Evolutionary conservation across 805 yeast genomes (phyloP).

Genomic region (Spathaspora girioi): DNA sequence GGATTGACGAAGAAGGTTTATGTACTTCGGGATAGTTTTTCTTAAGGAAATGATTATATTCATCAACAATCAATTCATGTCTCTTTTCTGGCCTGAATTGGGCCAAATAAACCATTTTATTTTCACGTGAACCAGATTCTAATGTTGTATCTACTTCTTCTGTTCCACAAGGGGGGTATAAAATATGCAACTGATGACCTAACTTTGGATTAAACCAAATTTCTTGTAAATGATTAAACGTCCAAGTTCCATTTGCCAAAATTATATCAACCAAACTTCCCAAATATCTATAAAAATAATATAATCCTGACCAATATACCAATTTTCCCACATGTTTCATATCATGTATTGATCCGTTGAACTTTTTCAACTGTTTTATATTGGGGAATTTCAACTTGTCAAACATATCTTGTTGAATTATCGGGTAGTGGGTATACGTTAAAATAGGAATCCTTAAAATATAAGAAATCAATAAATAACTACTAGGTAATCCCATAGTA

Average conservation of each 20-base stretch:
- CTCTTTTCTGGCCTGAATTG: constrained; percentile 96
- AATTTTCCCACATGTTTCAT: constrained; percentile 25
- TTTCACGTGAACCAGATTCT: constrained; percentile 27
- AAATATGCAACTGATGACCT: constrained; percentile 35
- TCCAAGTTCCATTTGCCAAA: constrained; percentile 89
- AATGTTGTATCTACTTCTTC: constrained; percentile 26
- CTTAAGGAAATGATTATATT: constrained; percentile 56
- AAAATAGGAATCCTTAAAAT: constrained; percentile 69
- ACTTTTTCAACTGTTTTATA: not conserved
- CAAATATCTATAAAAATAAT: constrained; percentile 57
- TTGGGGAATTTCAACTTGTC: constrained; percentile 43
- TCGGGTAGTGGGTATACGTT: constrained; percentile 93
- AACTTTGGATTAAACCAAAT: constrained; percentile 53
- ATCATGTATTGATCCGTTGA: not conserved
- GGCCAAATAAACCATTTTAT: constrained; percentile 61
- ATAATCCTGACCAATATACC: constrained; percentile 69
- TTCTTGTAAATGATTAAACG: constrained; percentile 62
- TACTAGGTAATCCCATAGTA: constrained; percentile 91
- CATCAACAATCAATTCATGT: constrained; percentile 63
- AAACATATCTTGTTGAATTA: constrained; percentile 86
- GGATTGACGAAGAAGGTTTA: constrained; percentile 23
- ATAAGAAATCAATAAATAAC: constrained; percentile 61
- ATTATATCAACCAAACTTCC: constrained; percentile 67
- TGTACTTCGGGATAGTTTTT: constrained; percentile 10
- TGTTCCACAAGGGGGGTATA: constrained; percentile 91